Conservation (phyloP, 805 yeast genomes). For the Suhomyces faveliae region DNA sequence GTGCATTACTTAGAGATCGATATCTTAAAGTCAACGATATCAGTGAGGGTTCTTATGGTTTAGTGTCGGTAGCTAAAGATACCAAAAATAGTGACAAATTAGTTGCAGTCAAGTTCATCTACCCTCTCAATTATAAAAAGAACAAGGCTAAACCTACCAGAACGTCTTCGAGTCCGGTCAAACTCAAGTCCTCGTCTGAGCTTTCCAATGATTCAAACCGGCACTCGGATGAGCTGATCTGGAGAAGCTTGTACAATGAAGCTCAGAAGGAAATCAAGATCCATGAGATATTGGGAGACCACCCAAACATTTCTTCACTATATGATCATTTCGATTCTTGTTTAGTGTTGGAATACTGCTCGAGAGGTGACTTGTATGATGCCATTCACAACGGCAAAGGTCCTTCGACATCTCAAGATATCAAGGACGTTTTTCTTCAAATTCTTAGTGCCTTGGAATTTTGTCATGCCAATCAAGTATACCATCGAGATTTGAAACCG, state of each 20-base stretch:
- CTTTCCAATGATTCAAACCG: slow-evolving; percentile 7
- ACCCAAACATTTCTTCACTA: slow-evolving; percentile 46
- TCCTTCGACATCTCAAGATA: slow-evolving; percentile 57
- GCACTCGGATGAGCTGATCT: slow-evolving; percentile 21
- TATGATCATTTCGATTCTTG: slow-evolving; percentile 53
- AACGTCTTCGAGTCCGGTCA: slow-evolving; percentile 38
- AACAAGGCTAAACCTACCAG: slow-evolving; percentile 21
- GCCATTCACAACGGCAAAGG: slow-evolving; percentile 66
- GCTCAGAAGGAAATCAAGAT: slow-evolving; percentile 69
- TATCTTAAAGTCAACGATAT: slow-evolving; percentile 71
- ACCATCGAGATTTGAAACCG: slow-evolving; percentile 29
- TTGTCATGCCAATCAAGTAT: slow-evolving; percentile 44
- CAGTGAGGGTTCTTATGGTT: slow-evolving; percentile 92
- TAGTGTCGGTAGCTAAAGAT: slow-evolving; percentile 85
- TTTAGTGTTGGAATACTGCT: slow-evolving; percentile 71
- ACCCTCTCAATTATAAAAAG: slow-evolving; percentile 48
- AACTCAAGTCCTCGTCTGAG: slow-evolving; percentile 13
- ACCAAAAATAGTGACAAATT: slow-evolving; percentile 42
- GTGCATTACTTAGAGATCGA: slow-evolving; percentile 53
- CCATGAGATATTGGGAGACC: slow-evolving; percentile 56
- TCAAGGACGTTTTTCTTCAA: slow-evolving; percentile 53
- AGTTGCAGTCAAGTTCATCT: slow-evolving; percentile 85
- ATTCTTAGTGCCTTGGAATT: slow-evolving; percentile 49
- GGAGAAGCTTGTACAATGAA: slow-evolving; percentile 44
- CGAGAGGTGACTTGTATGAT: slow-evolving; percentile 84